Conservation (phyloP, 306 rosid genomes). For the Mimosa pudica region DNA sequence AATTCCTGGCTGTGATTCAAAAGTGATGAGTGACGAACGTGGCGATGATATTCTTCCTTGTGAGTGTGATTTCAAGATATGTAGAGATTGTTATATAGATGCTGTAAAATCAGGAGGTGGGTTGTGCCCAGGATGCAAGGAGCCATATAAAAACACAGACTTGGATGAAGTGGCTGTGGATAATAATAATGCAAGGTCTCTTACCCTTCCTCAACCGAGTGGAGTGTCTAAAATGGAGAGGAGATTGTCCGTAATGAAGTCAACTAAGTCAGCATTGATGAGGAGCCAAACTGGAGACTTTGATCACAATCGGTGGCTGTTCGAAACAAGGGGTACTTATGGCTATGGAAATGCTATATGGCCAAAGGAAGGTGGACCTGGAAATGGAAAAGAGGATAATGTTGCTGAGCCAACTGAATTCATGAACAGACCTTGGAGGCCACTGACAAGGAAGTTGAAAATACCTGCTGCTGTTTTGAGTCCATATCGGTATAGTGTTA, state of each 20-base stretch:
- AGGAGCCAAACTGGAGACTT: slow-evolving; percentile 95
- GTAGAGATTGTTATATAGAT: slow-evolving; percentile 89
- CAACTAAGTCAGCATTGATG: slow-evolving; percentile 76
- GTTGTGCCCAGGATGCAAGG: slow-evolving; percentile 90
- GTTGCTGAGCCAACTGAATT: slow-evolving; percentile 66
- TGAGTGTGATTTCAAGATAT: slow-evolving; percentile 94
- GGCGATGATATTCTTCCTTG: slow-evolving; percentile 95
- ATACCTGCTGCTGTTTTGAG: slow-evolving; percentile 93
- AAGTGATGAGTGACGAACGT: slow-evolving; percentile 87
- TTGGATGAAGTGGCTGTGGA: slow-evolving; percentile 76
- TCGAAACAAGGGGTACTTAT: slow-evolving; percentile 93
- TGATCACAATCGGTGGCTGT: slow-evolving; percentile 93
- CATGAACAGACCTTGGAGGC: slow-evolving; percentile 86
- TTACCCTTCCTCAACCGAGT: slow-evolving; percentile 70
- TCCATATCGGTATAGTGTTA: slow-evolving; percentile 71
- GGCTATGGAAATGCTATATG: slow-evolving; percentile 98
- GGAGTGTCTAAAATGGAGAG: slow-evolving; percentile 86
- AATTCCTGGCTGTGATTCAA: slow-evolving; percentile 89
- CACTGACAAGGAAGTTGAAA: slow-evolving; percentile 84
- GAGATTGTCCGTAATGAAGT: slow-evolving; percentile 86
- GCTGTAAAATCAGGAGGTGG: slow-evolving; percentile 84
- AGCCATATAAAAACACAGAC: slow-evolving; percentile 78
- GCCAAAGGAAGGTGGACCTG: slow-evolving; percentile 88
- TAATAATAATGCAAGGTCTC: slow-evolving; percentile 57
- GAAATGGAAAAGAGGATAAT: slow-evolving; percentile 60